These are phyloP conservation scores for Macrolepiota albuminosa DNA, from an alignment of 768 basidiomycete species.

Conservation along the genomic window DNA sequence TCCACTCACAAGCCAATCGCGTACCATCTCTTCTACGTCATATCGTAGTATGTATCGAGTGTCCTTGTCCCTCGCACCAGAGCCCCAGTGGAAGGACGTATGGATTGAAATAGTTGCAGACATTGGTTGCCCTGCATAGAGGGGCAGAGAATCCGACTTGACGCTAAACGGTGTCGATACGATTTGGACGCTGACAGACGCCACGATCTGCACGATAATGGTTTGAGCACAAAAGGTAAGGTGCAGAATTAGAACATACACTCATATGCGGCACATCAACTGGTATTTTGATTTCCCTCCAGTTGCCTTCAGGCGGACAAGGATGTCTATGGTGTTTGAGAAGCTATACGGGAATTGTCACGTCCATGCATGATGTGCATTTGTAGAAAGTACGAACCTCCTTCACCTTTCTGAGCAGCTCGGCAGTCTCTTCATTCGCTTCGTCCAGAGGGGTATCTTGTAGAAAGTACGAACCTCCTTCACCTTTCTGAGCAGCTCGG, in stretches of 20 bases:
- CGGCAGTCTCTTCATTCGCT: conserved; percentile 22
- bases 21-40: conserved; percentile 75
- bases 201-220: conserved; percentile 49
- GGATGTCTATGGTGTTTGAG: conserved; percentile 40
- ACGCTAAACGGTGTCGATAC: conserved; percentile 39
- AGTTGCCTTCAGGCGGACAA: conserved; percentile 38
- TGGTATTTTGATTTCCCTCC: conserved; percentile 78
- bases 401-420: conserved; percentile 27
- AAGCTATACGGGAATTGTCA: conserved; percentile 23
- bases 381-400: conserved; percentile 20
- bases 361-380: not conserved
- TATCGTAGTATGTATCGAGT: conserved; percentile 37
- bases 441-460: too few species aligned
- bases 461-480: not conserved
- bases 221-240: conserved; percentile 1
- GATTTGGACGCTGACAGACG: conserved; percentile 50
- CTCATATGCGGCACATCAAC: conserved; percentile 82
- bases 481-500: too few species aligned
- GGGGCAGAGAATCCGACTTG: conserved; percentile 27
- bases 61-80: conserved; percentile 33
- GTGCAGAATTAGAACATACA: conserved; percentile 37
- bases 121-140: conserved; percentile 90
- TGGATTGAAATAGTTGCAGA: conserved; percentile 58
- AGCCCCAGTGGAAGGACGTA: conserved; percentile 78
- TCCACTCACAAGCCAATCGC: conserved; percentile 89